These are phyloP conservation scores for Eurotiales sp. DNA, from an alignment of 2,329 filamentous ascomycete genomes.

Conservation along the genomic window DNA sequence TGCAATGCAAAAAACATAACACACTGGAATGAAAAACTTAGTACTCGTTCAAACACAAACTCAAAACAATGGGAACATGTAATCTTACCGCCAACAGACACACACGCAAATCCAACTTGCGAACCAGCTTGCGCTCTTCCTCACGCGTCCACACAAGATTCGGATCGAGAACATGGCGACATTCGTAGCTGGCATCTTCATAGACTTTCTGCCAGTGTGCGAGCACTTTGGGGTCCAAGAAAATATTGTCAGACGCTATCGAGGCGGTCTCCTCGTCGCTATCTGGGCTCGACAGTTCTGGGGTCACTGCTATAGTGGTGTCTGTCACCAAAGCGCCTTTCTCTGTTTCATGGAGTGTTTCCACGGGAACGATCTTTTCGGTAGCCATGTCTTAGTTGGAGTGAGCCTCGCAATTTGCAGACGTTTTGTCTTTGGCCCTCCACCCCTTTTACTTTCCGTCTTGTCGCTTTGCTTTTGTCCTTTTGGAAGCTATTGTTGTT, in stretches of 20 bases:
- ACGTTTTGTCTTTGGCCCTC: no score
- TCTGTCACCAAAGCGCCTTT: not conserved
- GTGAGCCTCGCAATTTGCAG: no score
- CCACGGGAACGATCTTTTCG: not conserved
- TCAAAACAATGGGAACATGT: not conserved
- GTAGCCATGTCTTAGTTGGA: not conserved
- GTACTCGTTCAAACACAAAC: not conserved
- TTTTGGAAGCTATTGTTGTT: no score
- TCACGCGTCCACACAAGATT: constrained; percentile 41
- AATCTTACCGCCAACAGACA: constrained; percentile 21
- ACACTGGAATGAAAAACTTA: not conserved
- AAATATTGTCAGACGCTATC: not conserved
- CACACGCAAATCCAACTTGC: constrained; percentile 20
- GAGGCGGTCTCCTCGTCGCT: not conserved
- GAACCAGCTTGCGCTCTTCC: constrained; percentile 39
- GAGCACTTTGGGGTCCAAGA: not conserved
- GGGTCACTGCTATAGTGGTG: not conserved
- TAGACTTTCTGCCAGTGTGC: not conserved
- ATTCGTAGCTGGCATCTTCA: constrained; percentile 36
- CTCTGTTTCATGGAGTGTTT: not conserved
- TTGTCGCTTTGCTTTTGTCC: no score
- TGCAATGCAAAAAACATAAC: constrained; percentile 6
- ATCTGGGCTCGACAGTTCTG: not conserved
- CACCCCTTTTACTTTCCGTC: no score
- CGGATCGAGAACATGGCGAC: constrained; percentile 46